A percentile compares a stretch with the other conserved stretches of the same genome.
Evolutionary conservation across 495 filamentous ascomycete species (phyloP).

Genomic region (Aspergillus panamensis): DNA sequence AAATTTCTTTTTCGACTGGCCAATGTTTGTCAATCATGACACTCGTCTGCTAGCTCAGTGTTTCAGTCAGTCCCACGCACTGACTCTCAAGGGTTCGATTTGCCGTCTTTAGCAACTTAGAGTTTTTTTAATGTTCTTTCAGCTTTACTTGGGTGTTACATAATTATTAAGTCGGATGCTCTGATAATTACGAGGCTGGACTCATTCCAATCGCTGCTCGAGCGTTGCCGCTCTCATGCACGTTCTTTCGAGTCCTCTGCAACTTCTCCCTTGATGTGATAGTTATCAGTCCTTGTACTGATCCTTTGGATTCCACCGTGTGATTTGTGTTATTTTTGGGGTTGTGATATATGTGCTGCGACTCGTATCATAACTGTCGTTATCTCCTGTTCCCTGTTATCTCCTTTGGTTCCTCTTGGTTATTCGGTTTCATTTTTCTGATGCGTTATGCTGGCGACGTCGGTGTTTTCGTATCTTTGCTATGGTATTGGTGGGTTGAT

Average conservation of each 20-base stretch:
- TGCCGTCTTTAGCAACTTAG: not conserved
- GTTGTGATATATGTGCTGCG: conserved; percentile 9
- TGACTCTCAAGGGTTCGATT: not conserved
- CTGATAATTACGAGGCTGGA: not conserved
- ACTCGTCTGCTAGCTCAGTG: not conserved
- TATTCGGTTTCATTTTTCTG: conserved; percentile 4
- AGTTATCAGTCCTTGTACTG: not conserved
- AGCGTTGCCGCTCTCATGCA: not conserved
- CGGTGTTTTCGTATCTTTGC: not conserved
- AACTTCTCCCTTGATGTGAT: not conserved
- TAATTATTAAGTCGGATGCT: conserved; percentile 1
- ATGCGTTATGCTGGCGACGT: not conserved
- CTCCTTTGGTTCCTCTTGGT: conserved; percentile 1
- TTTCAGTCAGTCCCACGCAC: conserved; percentile 1
- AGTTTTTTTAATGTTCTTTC: conserved; percentile 11
- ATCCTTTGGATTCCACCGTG: not conserved
- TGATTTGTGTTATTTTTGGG: conserved; percentile 3
- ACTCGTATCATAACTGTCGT: not conserved
- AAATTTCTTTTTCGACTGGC: not conserved
- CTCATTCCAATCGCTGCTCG: not conserved
- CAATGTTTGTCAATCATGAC: not conserved
- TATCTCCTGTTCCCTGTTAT: not conserved
- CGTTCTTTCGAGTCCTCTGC: not conserved
- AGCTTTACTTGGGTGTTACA: conserved; percentile 1
- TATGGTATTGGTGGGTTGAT: not conserved